A percentile compares a stretch with the other conserved stretches of the same genome.
Evolutionary conservation across 805 yeast species (phyloP).

Genomic region (Tetrapisispora iriomotensis): DNA sequence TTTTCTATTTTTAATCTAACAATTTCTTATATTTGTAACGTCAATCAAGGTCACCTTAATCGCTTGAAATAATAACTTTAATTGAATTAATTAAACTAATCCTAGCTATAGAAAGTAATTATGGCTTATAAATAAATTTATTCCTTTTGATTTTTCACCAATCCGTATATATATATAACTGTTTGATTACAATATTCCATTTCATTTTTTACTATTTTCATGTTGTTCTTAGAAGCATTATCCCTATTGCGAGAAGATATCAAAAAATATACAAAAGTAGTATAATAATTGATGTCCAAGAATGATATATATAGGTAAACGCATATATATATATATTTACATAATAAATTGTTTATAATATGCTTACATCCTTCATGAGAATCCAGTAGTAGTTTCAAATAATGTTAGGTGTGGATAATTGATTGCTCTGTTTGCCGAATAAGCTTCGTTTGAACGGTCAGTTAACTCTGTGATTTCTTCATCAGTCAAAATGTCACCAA

Average conservation of each 20-base stretch:
- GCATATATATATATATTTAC: background rate
- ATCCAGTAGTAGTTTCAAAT: conserved; percentile 31
- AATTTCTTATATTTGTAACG: background rate
- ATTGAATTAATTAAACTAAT: too few relatives aligned
- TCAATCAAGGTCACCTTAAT: too few relatives aligned
- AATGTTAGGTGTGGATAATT: conserved; percentile 30
- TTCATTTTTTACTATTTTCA: too few relatives aligned
- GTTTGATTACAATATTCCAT: too few relatives aligned
- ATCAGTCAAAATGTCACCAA: conserved; percentile 24
- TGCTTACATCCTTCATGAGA: conserved; percentile 2
- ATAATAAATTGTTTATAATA: background rate
- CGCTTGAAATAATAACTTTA: too few relatives aligned
- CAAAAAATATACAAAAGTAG: too few relatives aligned
- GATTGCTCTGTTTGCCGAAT: conserved; percentile 21
- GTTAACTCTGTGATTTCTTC: conserved; percentile 41
- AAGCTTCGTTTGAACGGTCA: conserved; percentile 40
- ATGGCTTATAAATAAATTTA: too few relatives aligned
- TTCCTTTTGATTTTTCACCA: background rate
- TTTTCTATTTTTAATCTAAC: background rate
- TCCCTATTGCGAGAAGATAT: too few relatives aligned
- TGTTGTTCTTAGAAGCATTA: too few relatives aligned
- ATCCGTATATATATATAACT: background rate
- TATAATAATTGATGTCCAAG: too few relatives aligned
- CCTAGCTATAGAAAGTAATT: too few relatives aligned
- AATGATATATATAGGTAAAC: too few relatives aligned